phyloP scores from a whole-genome alignment of 768 basidiomycete species.

The Dioszegia aurantiaca region DNA sequence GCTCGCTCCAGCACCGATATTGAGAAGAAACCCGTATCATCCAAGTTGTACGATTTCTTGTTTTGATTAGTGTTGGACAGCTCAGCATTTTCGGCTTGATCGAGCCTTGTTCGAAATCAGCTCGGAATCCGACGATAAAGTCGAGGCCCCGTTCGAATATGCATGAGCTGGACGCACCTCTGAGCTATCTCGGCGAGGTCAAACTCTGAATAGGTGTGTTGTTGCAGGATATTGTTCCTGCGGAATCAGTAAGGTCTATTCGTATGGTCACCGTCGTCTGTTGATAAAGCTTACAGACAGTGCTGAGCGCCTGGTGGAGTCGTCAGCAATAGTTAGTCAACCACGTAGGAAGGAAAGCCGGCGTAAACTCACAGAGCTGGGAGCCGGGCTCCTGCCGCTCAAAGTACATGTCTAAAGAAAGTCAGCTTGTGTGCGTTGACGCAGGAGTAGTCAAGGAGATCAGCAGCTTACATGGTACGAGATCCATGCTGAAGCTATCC shows the following conservation, averaged over 20 bases:
- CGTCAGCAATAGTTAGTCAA: neutral
- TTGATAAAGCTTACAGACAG: slow-evolving; percentile 43
- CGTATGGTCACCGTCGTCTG: too few relatives aligned
- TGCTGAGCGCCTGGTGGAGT: slow-evolving; percentile 38
- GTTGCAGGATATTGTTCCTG: slow-evolving; percentile 50
- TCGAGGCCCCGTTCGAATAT: neutral
- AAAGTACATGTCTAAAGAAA: slow-evolving; percentile 47
- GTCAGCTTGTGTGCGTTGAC: too few relatives aligned
- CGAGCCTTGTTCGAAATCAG: slow-evolving; percentile 25
- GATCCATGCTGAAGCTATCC: slow-evolving; percentile 39
- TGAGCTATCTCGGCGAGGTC: slow-evolving; percentile 51
- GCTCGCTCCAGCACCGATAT: slow-evolving; percentile 73
- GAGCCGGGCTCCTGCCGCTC: slow-evolving; percentile 45
- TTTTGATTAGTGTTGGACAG: slow-evolving; percentile 56
- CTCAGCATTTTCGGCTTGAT: slow-evolving; percentile 47
- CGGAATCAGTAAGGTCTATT: too few relatives aligned
- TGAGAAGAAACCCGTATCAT: slow-evolving; percentile 92
- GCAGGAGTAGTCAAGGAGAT: too few relatives aligned
- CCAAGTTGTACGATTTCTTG: slow-evolving; percentile 68
- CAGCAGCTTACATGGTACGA: slow-evolving; percentile 31
- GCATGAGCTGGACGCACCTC: slow-evolving; percentile 30
- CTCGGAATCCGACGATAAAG: neutral
- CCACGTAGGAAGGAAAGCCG: neutral
- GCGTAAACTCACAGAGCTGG: slow-evolving; percentile 39
- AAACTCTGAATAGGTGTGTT: slow-evolving; percentile 45